Conservation (phyloP, 2,329 filamentous ascomycete species). For the Sporothrix sp. region DNA sequence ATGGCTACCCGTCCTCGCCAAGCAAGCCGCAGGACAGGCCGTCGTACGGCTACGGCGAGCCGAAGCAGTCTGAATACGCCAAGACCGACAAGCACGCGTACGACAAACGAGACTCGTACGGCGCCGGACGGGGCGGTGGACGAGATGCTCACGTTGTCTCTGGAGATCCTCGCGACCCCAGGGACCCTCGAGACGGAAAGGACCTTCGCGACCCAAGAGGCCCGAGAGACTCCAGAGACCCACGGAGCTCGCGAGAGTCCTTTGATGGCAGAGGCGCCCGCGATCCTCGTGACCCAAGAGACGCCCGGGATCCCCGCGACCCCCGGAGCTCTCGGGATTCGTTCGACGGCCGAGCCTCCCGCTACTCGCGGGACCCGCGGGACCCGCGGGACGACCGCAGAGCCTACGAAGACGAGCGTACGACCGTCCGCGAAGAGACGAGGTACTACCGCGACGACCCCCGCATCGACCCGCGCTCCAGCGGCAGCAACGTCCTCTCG, state of each 20-base stretch:
- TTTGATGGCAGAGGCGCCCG: not conserved
- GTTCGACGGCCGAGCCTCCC: not conserved
- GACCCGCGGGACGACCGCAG: slow-evolving; percentile 1
- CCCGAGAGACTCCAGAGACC: not conserved
- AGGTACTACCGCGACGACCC: slow-evolving; percentile 21
- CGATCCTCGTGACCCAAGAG: not conserved
- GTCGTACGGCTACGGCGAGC: slow-evolving; percentile 23
- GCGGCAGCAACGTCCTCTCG: slow-evolving; percentile 32
- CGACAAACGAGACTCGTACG: slow-evolving; percentile 16
- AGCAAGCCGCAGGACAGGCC: slow-evolving; percentile 6
- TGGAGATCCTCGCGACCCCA: slow-evolving; percentile 13
- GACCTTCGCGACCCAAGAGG: not conserved
- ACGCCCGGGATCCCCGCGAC: slow-evolving; percentile 1
- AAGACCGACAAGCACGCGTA: slow-evolving; percentile 27
- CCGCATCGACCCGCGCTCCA: slow-evolving; percentile 18
- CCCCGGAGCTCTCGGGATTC: slow-evolving; percentile 16
- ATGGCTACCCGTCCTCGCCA: slow-evolving; percentile 29
- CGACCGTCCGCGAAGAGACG: too few relatives aligned
- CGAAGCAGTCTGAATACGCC: slow-evolving; percentile 31
- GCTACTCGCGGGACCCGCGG: slow-evolving; percentile 10
- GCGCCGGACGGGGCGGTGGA: slow-evolving; percentile 13
- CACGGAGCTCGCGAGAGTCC: slow-evolving; percentile 12
- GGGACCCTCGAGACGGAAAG: slow-evolving; percentile 13
- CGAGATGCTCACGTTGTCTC: slow-evolving; percentile 5
- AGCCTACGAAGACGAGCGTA: slow-evolving; percentile 2